Percentiles rank a stretch among this genome's conserved stretches.
Conservation (phyloP, 495 filamentous ascomycete species). For the Chaetomidium leptoderma region DNA sequence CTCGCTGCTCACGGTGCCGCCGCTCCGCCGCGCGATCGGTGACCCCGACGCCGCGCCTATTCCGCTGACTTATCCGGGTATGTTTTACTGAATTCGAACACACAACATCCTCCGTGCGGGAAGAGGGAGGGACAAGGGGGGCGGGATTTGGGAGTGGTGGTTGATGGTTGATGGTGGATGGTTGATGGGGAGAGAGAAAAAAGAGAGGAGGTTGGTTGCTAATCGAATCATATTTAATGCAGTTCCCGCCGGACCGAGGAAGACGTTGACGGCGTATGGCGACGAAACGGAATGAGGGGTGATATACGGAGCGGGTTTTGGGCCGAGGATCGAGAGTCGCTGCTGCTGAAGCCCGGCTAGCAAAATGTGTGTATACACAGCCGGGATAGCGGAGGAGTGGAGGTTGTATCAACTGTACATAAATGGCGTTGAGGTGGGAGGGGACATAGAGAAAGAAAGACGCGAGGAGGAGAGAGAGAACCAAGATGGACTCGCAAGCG, state of each 20-base stretch:
- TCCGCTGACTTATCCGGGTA: constrained; percentile 89
- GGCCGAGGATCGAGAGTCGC: background rate
- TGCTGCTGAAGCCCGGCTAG: background rate
- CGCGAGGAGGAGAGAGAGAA: background rate
- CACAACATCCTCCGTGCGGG: background rate
- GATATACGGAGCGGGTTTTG: background rate
- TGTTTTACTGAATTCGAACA: constrained; percentile 33
- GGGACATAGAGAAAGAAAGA: constrained; percentile 1
- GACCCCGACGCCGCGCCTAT: constrained; percentile 65
- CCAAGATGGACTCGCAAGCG: background rate
- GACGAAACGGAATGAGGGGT: constrained; percentile 44
- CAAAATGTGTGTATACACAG: background rate
- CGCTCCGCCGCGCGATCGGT: constrained; percentile 62
- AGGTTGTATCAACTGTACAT: constrained; percentile 30
- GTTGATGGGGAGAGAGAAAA: background rate
- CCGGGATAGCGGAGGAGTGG: background rate
- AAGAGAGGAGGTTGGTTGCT: constrained; percentile 19
- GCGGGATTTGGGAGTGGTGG: background rate
- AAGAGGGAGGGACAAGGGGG: no score
- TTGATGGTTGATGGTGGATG: background rate
- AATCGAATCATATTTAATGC: constrained; percentile 12
- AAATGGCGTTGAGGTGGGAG: constrained; percentile 17
- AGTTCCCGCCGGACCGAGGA: constrained; percentile 75
- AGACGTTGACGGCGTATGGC: constrained; percentile 70
- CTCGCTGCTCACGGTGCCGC: constrained; percentile 61